A percentile compares a stretch with the other conserved stretches of the same genome.
phyloP scores from a whole-genome alignment of 2,329 filamentous ascomycete genomes.

The Chrysoporthe puriensis region DNA sequence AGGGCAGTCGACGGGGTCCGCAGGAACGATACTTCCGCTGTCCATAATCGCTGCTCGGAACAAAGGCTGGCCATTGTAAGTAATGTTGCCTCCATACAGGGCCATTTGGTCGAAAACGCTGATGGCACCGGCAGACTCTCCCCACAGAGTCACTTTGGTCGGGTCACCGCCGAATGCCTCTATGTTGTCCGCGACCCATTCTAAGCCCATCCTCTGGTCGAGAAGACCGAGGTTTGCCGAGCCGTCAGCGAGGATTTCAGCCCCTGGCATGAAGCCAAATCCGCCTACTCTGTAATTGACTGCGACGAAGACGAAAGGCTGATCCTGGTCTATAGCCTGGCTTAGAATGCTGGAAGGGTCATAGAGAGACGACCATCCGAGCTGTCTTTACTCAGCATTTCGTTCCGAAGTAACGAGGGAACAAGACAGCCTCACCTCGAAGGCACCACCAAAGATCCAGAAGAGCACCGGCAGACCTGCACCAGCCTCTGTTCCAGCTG shows the following conservation, averaged over 20 bases:
- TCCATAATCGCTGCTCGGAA: slow-evolving; percentile 82
- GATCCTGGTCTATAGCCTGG: slow-evolving; percentile 50
- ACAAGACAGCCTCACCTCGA: slow-evolving; percentile 43
- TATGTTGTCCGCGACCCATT: slow-evolving; percentile 79
- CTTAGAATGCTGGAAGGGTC: slow-evolving; percentile 53
- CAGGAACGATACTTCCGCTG: slow-evolving; percentile 66
- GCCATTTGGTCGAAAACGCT: slow-evolving; percentile 78
- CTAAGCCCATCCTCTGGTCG: slow-evolving; percentile 71
- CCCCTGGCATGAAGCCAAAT: slow-evolving; percentile 74
- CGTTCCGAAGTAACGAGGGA: not conserved
- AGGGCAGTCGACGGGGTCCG: slow-evolving; percentile 64
- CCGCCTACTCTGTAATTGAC: slow-evolving; percentile 79
- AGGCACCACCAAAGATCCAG: slow-evolving; percentile 73
- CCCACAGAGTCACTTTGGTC: slow-evolving; percentile 78
- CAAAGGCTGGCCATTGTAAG: slow-evolving; percentile 73
- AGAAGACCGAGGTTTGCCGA: slow-evolving; percentile 72
- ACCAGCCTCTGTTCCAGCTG: slow-evolving; percentile 55
- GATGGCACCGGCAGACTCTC: slow-evolving; percentile 72
- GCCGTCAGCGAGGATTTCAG: slow-evolving; percentile 69
- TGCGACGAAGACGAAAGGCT: slow-evolving; percentile 74
- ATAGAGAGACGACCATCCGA: slow-evolving; percentile 56
- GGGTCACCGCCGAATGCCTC: slow-evolving; percentile 78
- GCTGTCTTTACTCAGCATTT: slow-evolving; percentile 30
- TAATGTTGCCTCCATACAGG: slow-evolving; percentile 72
- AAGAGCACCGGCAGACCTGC: slow-evolving; percentile 69